phyloP scores from a whole-genome alignment of 495 filamentous ascomycete genomes.

The Lophium mytilinum region DNA sequence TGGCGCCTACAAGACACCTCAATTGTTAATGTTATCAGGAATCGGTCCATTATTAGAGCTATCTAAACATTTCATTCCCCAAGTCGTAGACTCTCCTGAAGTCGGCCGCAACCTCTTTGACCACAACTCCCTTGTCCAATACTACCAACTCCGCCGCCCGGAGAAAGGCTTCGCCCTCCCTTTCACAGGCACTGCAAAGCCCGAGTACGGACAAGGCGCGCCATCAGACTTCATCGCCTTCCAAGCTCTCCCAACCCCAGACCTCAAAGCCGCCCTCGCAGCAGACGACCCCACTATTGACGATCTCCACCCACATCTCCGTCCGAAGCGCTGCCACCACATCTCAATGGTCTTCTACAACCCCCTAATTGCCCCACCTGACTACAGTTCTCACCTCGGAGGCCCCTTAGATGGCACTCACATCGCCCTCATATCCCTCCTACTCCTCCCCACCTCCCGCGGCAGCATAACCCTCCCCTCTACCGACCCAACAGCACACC shows the following conservation, averaged over 20 bases:
- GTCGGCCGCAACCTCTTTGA: constrained; percentile 48
- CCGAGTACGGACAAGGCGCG: constrained; percentile 4
- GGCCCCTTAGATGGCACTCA: no score
- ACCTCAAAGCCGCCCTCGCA: background rate
- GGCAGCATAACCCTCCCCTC: no score
- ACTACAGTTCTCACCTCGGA: background rate
- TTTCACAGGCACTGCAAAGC: background rate
- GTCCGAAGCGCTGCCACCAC: background rate
- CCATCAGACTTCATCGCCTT: constrained; percentile 2
- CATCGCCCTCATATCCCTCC: no score
- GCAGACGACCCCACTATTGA: background rate
- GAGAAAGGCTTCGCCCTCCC: background rate
- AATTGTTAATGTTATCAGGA: constrained; percentile 5
- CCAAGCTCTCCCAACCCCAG: background rate
- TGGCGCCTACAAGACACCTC: constrained; percentile 1
- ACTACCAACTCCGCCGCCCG: background rate
- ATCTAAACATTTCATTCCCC: constrained; percentile 14
- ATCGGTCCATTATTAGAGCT: constrained; percentile 16
- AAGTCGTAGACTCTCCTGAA: constrained; percentile 38
- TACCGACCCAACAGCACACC: no score
- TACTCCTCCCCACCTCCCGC: no score
- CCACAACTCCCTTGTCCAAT: constrained; percentile 25
- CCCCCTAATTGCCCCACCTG: background rate
- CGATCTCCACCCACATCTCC: constrained; percentile 3
- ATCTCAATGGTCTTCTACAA: constrained; percentile 3